Evolutionary conservation across 148 eudicot genomes (phyloP).

Genomic region (Mesembryanthemum crystallinum): DNA sequence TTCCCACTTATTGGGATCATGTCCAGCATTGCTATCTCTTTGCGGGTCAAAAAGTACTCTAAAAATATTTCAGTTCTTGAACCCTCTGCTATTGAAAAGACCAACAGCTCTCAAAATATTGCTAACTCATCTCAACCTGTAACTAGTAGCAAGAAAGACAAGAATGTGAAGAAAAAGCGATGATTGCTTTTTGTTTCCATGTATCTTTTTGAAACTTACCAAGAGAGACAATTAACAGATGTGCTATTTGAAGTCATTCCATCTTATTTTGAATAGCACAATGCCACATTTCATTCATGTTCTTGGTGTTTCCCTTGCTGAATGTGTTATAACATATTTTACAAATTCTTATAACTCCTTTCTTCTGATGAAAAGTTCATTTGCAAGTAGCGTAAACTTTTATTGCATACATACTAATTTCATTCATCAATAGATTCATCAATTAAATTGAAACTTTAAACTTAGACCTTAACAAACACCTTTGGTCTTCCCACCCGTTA

Average conservation of each 20-base stretch:
- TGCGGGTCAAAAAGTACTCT: constrained; percentile 65
- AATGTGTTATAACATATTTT: not conserved
- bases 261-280: not conserved
- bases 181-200: constrained; percentile 5
- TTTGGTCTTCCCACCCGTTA: constrained; percentile 41
- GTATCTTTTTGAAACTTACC: not conserved
- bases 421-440: not conserved
- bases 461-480: constrained; percentile 29
- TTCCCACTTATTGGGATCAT: constrained; percentile 74
- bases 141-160: constrained; percentile 16
- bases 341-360: not conserved
- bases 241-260: not conserved
- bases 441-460: not conserved
- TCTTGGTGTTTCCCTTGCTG: not conserved
- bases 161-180: constrained; percentile 30
- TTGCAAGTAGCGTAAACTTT: not conserved
- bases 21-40: constrained; percentile 69
- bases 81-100: constrained; percentile 27
- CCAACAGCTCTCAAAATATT: constrained; percentile 10
- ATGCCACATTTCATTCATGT: not conserved
- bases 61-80: constrained; percentile 37
- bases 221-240: constrained; percentile 6
- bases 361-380: not conserved
- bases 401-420: constrained; percentile 10
- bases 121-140: constrained; percentile 25